A percentile compares a stretch with the other conserved stretches of the same genome.
Conservation (phyloP, 2,329 filamentous ascomycete genomes). For the Colletotrichum siamense region DNA sequence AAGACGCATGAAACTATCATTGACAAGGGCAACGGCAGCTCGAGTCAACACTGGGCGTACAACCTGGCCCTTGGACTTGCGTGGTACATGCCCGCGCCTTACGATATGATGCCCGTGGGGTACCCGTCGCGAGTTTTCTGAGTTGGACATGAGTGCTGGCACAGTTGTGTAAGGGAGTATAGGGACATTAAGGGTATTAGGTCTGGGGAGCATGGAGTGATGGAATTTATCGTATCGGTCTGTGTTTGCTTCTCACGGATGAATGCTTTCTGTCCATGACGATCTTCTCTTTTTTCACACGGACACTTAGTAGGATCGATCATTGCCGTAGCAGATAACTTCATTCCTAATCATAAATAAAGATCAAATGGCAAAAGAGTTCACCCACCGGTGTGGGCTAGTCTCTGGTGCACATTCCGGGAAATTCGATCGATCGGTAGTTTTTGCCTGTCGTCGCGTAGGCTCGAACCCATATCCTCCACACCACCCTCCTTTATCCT, state of each 20-base stretch:
- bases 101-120: neutral
- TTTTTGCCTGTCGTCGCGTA: neutral
- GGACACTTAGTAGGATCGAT: neutral
- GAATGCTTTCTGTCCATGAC: fast-evolving
- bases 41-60: neutral
- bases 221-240: neutral
- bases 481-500: neutral
- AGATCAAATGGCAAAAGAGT: neutral
- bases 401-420: neutral
- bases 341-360: neutral
- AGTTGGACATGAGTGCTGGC: neutral
- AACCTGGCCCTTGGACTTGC: neutral
- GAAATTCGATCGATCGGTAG: neutral
- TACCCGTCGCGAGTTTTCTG: neutral
- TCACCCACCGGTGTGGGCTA: neutral
- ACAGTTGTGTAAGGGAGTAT: neutral
- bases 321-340: neutral
- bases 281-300: neutral
- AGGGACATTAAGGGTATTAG: fast-evolving
- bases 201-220: neutral
- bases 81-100: neutral
- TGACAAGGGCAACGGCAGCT: neutral
- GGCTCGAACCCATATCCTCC: neutral
- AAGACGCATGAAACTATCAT: neutral
- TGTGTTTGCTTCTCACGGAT: neutral